Evolutionary conservation across 1,284 basidiomycete species (phyloP).

Genomic region (Sporisorium scitamineum): DNA sequence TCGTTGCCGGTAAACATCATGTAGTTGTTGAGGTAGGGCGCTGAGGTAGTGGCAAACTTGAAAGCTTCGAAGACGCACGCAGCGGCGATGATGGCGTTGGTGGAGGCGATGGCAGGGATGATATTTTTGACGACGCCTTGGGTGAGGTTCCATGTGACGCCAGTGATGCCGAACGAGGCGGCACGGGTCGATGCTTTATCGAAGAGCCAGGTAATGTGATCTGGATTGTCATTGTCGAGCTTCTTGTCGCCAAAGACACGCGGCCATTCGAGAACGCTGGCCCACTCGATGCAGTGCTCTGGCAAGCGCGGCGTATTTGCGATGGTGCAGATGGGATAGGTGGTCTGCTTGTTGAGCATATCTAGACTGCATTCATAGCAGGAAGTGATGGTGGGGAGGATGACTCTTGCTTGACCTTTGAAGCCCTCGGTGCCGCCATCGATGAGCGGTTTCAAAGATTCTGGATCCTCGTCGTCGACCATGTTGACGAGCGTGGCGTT

Average conservation of each 20-base stretch:
- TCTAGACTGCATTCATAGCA: constrained; percentile 99
- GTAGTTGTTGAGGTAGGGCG: constrained; percentile 95
- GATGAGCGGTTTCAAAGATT: constrained; percentile 96
- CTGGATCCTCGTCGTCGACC: constrained; percentile 83
- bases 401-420: constrained; percentile 97
- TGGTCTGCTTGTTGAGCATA: constrained; percentile 96
- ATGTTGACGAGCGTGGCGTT: constrained; percentile 96
- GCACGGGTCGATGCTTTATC: constrained; percentile 79
- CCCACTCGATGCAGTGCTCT: constrained; percentile 99
- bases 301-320: constrained; percentile 98
- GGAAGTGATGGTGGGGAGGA: constrained; percentile 92
- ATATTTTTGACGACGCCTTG: constrained; percentile 99
- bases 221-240: constrained; percentile 81
- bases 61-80: constrained; percentile 99
- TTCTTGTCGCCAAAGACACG: constrained; percentile 77
- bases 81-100: constrained; percentile 72
- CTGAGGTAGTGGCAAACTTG: constrained; percentile 95
- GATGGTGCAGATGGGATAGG: constrained; percentile 98
- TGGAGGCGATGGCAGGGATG: constrained; percentile 80
- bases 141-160: constrained; percentile 96
- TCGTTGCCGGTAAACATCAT: constrained; percentile 92
- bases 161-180: constrained; percentile 92
- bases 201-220: constrained; percentile 95
- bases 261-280: constrained; percentile 98
- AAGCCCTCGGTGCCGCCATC: constrained; percentile 99